Evolutionary conservation across 768 basidiomycete genomes (phyloP), one percentile per base, ranked within the genome.

Genomic region (Suillus bovinus): DNA sequence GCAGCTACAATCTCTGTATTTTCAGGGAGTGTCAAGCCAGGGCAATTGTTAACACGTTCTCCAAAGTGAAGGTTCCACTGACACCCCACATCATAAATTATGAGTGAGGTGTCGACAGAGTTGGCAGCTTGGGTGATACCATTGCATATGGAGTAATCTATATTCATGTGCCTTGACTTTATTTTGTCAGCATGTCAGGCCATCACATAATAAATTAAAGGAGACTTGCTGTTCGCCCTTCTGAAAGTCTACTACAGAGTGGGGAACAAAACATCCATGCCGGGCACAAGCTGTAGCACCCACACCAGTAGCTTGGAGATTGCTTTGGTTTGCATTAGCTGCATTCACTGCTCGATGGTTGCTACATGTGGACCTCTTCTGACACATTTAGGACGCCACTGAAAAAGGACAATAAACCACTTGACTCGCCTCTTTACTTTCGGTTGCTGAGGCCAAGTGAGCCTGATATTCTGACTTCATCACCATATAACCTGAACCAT

Each of bases 21-120:
- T 5, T 41, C 41, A 41, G 41, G 41, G 20, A 41, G 41, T 41
- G 41, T 20, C 41, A 41, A 8, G 7, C 20, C 17, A 22, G 38
- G 9, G 29, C 53, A 46, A 2, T 11, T 24, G 14, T 44, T 9
- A 13, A 60, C 55, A 3, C 71, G 36, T 4, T 62, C 46, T 2
- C 16, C 20, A 36, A 75, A 68, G 38, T 72, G 63, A 0, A 65
- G 34, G 1, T 27, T 47, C 61, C 70, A 77, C 44, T 73, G 64
- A 34, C 74, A 77, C 4, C 63, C 63, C 9, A 76, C 67, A 65
- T 76, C 73, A 63, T 77, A 77, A 0, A 73, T 70, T 6, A 73
- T 44, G 0, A 68, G 3, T 1, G 34, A 60, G 1, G 24, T 62
- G 16, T 52, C 13, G 7, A 68, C 36, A 1, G 47, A 57, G 5